Evolutionary conservation across 129 eudicot genomes (phyloP).

Genomic region (Flaveria brownii): DNA sequence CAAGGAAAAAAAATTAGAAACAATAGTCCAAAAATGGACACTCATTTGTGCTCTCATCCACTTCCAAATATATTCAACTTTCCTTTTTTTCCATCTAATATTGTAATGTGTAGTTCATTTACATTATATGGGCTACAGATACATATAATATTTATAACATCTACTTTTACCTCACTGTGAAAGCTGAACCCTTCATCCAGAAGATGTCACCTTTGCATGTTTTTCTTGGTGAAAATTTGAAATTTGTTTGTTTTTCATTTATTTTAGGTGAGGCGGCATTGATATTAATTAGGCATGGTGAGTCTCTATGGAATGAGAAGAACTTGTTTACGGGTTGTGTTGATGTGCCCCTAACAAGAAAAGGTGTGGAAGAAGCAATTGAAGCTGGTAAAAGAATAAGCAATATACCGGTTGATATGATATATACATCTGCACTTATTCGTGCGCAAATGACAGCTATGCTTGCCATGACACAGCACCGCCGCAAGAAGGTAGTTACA

Average conservation of each 20-base stretch:
- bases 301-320: constrained; percentile 93
- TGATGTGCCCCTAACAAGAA: constrained; percentile 80
- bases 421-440: constrained; percentile 78
- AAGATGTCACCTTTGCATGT: constrained; percentile 5
- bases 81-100: not conserved
- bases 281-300: constrained; percentile 88
- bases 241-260: not conserved
- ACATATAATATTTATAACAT: not conserved
- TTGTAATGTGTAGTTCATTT: too few relatives aligned
- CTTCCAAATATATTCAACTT: not conserved
- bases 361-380: constrained; percentile 90
- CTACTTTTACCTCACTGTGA: not conserved
- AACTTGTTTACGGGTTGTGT: constrained; percentile 94
- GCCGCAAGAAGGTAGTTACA: constrained; percentile 70
- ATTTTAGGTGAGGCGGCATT: constrained; percentile 71
- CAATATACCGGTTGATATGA: constrained; percentile 83
- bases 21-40: too few relatives aligned
- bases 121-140: too few relatives aligned
- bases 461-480: constrained; percentile 97
- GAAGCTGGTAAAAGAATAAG: constrained; percentile 93
- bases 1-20: not conserved
- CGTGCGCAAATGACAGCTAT: constrained; percentile 98
- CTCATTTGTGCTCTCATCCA: too few relatives aligned
- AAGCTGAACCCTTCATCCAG: not conserved
- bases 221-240: not conserved